Evolutionary conservation across 2,329 filamentous ascomycete species (phyloP), one percentile per base, ranked within the genome.

Genomic region (Epichloe uncinata): DNA sequence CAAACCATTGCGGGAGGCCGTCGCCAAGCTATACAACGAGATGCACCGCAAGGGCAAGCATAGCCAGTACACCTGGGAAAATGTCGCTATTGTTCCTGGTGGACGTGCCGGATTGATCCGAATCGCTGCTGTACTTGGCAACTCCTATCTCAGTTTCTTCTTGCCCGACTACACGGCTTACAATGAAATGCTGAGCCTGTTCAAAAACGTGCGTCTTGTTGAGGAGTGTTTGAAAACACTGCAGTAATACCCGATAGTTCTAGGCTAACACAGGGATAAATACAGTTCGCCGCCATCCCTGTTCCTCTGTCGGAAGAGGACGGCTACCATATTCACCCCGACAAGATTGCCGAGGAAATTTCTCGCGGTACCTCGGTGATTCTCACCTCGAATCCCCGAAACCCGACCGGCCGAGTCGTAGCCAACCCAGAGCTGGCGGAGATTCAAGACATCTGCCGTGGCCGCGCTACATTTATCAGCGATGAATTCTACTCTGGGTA

Each of bases 401-500:
- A 97, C 68, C 91, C 91, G 0, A 96, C 91, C 2, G 91, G 91
- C 45, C 82, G 87, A 56, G 87, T 96, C 55, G 82, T 96, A 22
- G 77, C 78, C 60, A 89, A 90, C 64, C 85, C 87, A 0, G 86
- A 95, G 67, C 74, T 97, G 54, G 83, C 85, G 16, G 79, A 91
- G 68, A 95, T 96, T 60, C 90, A 97, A 67, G 87, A 95, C 62
- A 84, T 95, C 59, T 95, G 89, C 73, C 82, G 89, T 62, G 87
- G 89, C 57, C 82, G 89, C 49, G 89, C 89, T 3, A 97, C 91
- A 1, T 74, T 97, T 50, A 90, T 97, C 65, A 87, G 90, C 70
- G 91, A 97, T 63, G 91, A 97, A 69, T 97, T 97, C 74, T 97
- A 97, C 71, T 82, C 83, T 11, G 88, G 90, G 20, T 97, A 96